Conservation (phyloP, 2,329 filamentous ascomycete genomes). For the Fusarium sulawesiense region DNA sequence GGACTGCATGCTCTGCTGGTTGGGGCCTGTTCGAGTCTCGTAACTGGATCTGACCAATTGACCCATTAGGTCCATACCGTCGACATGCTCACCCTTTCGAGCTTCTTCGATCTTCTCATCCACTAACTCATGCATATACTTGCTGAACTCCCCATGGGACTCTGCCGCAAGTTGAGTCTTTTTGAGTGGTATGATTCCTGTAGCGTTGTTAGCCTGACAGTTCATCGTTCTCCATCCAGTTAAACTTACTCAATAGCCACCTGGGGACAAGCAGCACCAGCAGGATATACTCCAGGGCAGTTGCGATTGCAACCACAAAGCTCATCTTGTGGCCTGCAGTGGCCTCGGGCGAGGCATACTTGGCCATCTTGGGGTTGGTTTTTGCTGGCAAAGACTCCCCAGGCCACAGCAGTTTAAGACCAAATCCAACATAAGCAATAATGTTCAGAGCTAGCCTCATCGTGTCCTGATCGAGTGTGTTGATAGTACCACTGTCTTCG, state of each 20-base stretch:
- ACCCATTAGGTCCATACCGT: conserved; percentile 65
- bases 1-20: conserved; percentile 1
- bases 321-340: conserved; percentile 69
- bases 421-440: conserved; percentile 77
- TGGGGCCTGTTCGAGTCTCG: conserved; percentile 18
- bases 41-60: conserved; percentile 60
- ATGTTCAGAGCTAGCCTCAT: conserved; percentile 71
- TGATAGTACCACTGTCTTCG: conserved; percentile 57
- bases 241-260: conserved; percentile 64
- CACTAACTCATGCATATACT: conserved; percentile 77
- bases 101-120: conserved; percentile 66
- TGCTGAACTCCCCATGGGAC: conserved; percentile 71
- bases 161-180: conserved; percentile 62
- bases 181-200: conserved; percentile 62
- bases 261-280: conserved; percentile 69
- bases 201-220: conserved; percentile 12
- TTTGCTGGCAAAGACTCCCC: conserved; percentile 64
- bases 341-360: conserved; percentile 60
- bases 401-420: conserved; percentile 70
- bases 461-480: conserved; percentile 70
- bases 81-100: conserved; percentile 50
- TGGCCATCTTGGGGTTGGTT: conserved; percentile 58
- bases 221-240: not conserved
- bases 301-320: conserved; percentile 72
- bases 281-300: conserved; percentile 72